A percentile compares a stretch with the other conserved stretches of the same genome.
phyloP scores from a whole-genome alignment of 2,329 filamentous ascomycete species.

The Ophiosphaerella herpotricha region DNA sequence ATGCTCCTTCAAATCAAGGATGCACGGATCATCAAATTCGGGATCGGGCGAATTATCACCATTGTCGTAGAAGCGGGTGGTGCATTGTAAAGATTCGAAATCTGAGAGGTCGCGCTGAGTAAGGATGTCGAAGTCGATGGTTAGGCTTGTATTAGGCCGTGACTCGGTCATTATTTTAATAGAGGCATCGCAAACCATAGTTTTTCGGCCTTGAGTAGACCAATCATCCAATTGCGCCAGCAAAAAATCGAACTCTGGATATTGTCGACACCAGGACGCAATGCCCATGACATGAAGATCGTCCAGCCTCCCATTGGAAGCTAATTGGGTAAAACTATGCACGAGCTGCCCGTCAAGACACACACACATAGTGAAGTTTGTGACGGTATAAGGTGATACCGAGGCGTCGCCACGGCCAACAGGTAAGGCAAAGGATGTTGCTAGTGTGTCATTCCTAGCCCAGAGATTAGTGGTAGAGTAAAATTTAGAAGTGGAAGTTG shows the following conservation, averaged over 20 bases:
- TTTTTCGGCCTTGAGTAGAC: conserved; percentile 32
- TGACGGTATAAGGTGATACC: conserved; percentile 26
- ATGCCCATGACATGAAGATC: conserved; percentile 41
- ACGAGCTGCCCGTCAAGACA: conserved; percentile 41
- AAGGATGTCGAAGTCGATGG: conserved; percentile 39
- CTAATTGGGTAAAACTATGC: conserved; percentile 48
- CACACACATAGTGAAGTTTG: conserved; percentile 50
- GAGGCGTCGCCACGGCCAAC: conserved; percentile 12
- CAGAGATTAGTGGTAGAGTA: conserved; percentile 21
- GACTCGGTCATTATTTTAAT: conserved; percentile 48
- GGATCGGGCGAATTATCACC: conserved; percentile 27
- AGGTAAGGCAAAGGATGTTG: conserved; percentile 18
- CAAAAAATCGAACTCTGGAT: conserved; percentile 37
- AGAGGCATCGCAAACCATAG: conserved; percentile 49
- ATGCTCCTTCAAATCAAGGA: conserved; percentile 26
- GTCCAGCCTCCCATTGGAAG: conserved; percentile 29
- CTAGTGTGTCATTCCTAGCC: conserved; percentile 18
- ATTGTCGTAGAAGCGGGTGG: conserved; percentile 42
- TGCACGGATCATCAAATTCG: conserved; percentile 24
- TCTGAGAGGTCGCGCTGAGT: conserved; percentile 38
- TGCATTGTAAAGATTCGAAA: conserved; percentile 38
- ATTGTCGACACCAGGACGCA: conserved; percentile 39
- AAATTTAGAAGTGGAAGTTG: conserved; percentile 27
- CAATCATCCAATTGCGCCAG: conserved; percentile 22
- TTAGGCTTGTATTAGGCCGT: conserved; percentile 40